Evolutionary conservation across 768 basidiomycete species (phyloP).

Genomic region (Mycena crocata): DNA sequence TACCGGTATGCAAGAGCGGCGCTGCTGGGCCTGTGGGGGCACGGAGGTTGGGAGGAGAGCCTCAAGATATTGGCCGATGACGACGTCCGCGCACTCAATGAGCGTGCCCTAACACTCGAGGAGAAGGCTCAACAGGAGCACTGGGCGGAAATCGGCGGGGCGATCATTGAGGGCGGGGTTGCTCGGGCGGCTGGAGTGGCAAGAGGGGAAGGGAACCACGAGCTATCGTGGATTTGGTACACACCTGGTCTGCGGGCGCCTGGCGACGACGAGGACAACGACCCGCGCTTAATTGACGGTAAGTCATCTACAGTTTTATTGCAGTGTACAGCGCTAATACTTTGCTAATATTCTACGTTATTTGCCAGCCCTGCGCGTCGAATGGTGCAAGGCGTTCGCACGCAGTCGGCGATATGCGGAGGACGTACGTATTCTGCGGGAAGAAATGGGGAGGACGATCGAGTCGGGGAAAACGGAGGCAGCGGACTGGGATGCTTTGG

Average conservation of each 20-base stretch:
- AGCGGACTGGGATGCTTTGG: neutral
- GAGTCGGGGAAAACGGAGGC: neutral
- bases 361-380: neutral
- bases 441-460: constrained; percentile 15
- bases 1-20: constrained; percentile 1
- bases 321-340: neutral
- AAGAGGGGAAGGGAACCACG: neutral
- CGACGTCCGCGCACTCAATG: constrained; percentile 1
- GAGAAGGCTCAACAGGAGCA: neutral
- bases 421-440: neutral
- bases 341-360: too few relatives aligned
- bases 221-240: constrained; percentile 3
- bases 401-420: neutral
- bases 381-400: constrained; percentile 5
- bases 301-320: neutral
- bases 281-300: neutral
- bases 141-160: neutral
- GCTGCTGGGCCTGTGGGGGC: neutral
- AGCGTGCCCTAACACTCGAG: neutral
- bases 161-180: neutral
- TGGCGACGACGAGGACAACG: too few relatives aligned
- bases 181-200: too few relatives aligned
- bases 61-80: neutral
- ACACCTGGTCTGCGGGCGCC: too few relatives aligned
- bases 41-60: neutral